phyloP scores from a whole-genome alignment of 2,329 filamentous ascomycete genomes.

The Colletotrichum graminicola region DNA sequence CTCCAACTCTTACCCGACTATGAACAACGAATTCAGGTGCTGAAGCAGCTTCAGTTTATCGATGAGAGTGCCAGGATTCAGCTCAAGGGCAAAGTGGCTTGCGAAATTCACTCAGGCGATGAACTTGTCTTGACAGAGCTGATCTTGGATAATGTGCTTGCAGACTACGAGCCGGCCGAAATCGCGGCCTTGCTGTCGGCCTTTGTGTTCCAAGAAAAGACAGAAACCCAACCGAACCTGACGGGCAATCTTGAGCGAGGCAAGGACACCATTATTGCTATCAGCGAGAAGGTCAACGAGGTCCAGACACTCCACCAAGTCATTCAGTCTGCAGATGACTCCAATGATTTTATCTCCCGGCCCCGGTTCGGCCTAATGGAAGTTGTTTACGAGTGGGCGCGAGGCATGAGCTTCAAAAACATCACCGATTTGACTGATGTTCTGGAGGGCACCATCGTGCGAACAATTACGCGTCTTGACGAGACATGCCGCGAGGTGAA shows the following conservation, averaged over 20 bases:
- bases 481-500: conserved; percentile 98
- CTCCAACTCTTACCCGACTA: conserved; percentile 96
- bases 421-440: conserved; percentile 97
- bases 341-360: conserved; percentile 89
- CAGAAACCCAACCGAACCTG: conserved; percentile 81
- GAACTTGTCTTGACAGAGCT: conserved; percentile 96
- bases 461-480: conserved; percentile 92
- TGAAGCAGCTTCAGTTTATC: conserved; percentile 93
- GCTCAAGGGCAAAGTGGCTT: conserved; percentile 97
- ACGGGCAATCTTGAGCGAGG: conserved; percentile 86
- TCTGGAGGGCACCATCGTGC: conserved; percentile 95
- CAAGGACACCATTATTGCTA: conserved; percentile 86
- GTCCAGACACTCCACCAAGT: conserved; percentile 93
- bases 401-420: conserved; percentile 98
- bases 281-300: conserved; percentile 92
- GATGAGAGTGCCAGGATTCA: conserved; percentile 89
- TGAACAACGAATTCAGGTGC: conserved; percentile 90
- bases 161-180: conserved; percentile 94
- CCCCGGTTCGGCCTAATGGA: conserved; percentile 95
- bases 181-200: conserved; percentile 93
- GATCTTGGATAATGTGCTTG: conserved; percentile 95
- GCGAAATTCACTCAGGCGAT: conserved; percentile 97
- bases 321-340: conserved; percentile 88
- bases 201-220: conserved; percentile 99
- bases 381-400: conserved; percentile 98